Evolutionary conservation across 257 asterid genomes (phyloP), one percentile per base, ranked within the genome.

Genomic region (Solanum pinnatisectum): DNA sequence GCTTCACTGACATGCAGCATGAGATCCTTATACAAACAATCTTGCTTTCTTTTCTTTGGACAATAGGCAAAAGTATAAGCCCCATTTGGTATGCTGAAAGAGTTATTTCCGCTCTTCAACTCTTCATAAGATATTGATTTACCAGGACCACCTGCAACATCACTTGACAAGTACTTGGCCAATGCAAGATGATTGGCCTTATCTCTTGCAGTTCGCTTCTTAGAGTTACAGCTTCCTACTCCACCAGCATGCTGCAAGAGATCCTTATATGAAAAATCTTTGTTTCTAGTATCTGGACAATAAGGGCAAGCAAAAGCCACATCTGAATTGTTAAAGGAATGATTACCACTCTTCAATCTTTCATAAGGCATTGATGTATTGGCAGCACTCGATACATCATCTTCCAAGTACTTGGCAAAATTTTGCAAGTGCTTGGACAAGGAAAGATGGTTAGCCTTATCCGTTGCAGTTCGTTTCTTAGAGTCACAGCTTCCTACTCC

Each of bases 31-130:
- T 88, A 92, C 71, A 59, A 87, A 88, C 74, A 93, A 87, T 89
- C 95, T 37, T 90, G 90, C 93, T 93, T 95, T 88, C 90, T 91
- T 88, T 93, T 94, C 88, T 91, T 91, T 25, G 96, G 91, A 91
- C 99, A 97, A 88, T 81, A 96, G 25, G 98, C 98, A 92, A 98
- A 97, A 56, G 91, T 85, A 89, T 92, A 94, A 22, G 92, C 92
- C 73, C 90, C 87, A 63, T 90, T 93, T 8, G 98, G 94, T 88
- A 91, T 52, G 88, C 88, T 93, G 52, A 94, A 92, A 90, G 90
- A 82, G 90, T 89, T 91, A 40, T 89, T 93, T 81, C 98, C 96
- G 40, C 88, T 91, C 95, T 92, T 95, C 87, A 94, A 88, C 73
- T 89, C 92, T 72, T 91, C 85, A 86, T 87, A 83, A 56, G 91